Evolutionary conservation across 2,329 filamentous ascomycete species (phyloP).

Genomic region (Hymenoscyphus occultus): DNA sequence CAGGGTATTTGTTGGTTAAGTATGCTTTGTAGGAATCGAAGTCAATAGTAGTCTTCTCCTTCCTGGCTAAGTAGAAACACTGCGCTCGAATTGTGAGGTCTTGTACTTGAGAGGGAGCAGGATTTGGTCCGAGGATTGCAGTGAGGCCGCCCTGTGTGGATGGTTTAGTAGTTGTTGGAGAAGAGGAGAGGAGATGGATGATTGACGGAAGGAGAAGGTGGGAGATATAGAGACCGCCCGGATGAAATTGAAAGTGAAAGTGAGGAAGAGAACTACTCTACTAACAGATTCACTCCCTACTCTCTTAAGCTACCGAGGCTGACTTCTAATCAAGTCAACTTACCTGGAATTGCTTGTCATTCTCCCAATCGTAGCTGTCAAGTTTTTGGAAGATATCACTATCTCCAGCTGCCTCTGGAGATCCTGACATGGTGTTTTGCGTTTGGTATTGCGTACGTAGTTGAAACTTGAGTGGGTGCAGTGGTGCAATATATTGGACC

Average conservation of each 20-base stretch:
- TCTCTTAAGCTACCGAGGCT: constrained; percentile 21
- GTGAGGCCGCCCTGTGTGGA: constrained; percentile 52
- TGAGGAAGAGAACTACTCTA: too few species aligned
- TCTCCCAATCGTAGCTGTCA: constrained; percentile 64
- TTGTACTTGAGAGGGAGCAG: constrained; percentile 50
- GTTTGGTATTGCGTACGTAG: constrained; percentile 4
- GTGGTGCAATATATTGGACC: background rate
- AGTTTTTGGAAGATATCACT: constrained; percentile 56
- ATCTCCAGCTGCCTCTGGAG: constrained; percentile 22
- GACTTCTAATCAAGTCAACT: constrained; percentile 12
- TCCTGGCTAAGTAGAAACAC: constrained; percentile 62
- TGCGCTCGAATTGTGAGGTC: constrained; percentile 64
- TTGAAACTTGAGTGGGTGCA: background rate
- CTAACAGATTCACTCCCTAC: too few species aligned
- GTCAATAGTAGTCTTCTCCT: constrained; percentile 53
- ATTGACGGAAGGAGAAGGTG: background rate
- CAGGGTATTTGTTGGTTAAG: constrained; percentile 33
- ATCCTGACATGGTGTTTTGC: background rate
- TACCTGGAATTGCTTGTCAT: constrained; percentile 67
- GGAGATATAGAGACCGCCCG: background rate
- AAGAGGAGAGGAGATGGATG: background rate
- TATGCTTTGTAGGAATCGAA: constrained; percentile 67
- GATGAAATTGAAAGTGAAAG: background rate
- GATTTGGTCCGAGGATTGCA: constrained; percentile 60
- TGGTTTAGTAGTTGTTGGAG: background rate